These are phyloP conservation scores for Bidens hawaiensis DNA, from an alignment of 140 eudicot species.

Conservation along the genomic window DNA sequence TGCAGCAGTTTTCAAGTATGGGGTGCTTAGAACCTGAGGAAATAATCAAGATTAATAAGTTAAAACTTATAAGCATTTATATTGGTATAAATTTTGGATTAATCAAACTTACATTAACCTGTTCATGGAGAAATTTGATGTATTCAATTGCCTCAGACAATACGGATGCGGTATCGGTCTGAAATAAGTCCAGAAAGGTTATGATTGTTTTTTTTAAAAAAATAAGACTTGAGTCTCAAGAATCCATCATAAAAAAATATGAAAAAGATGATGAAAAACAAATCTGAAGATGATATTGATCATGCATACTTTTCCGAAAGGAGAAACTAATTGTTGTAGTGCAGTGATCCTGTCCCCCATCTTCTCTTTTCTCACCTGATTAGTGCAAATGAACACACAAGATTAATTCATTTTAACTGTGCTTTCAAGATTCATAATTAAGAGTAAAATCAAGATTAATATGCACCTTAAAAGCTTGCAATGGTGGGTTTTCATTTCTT, in stretches of 20 bases:
- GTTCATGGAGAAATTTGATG: conserved; percentile 89
- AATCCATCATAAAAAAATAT: conserved; percentile 23
- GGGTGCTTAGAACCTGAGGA: conserved; percentile 70
- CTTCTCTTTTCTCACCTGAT: conserved; percentile 98
- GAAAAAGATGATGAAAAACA: conserved; percentile 1
- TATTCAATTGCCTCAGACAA: conserved; percentile 84
- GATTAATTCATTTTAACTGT: background rate
- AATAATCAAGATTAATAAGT: conserved; percentile 13
- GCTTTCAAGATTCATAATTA: conserved; percentile 23
- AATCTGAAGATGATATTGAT: conserved; percentile 18
- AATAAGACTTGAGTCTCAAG: conserved; percentile 27
- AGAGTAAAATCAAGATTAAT: conserved; percentile 8
- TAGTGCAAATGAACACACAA: conserved; percentile 21
- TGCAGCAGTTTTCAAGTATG: conserved; percentile 86
- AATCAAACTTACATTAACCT: conserved; percentile 65
- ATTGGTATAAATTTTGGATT: background rate
- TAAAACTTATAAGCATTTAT: background rate
- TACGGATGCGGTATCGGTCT: conserved; percentile 98
- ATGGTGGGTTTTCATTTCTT: conserved; percentile 69
- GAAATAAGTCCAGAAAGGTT: conserved; percentile 16
- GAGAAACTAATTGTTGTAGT: conserved; percentile 99
- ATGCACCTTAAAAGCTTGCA: conserved; percentile 87
- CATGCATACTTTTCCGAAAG: conserved; percentile 96
- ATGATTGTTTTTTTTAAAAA: background rate
- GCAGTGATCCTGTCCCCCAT: conserved; percentile 99